A percentile compares a stretch with the other conserved stretches of the same genome.
Conservation (phyloP, 306 rosid species). For the Cercis canadensis region DNA sequence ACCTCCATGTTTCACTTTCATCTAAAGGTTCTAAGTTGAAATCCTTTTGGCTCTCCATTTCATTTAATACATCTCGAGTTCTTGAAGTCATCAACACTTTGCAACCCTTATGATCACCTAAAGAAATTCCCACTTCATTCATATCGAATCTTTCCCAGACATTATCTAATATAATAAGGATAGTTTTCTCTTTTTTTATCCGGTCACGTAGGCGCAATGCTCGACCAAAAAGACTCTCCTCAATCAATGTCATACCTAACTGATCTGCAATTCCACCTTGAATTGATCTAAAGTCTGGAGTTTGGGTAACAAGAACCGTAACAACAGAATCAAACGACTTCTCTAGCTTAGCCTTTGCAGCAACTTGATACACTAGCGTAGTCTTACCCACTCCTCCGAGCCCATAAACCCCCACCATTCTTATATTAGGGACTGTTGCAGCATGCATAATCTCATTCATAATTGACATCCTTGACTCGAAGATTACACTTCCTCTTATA, state of each 20-base stretch:
- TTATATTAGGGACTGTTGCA: neutral
- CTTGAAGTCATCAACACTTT: slow-evolving; percentile 29
- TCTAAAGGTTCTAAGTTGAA: slow-evolving; percentile 6
- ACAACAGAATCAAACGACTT: slow-evolving; percentile 21
- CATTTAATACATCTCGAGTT: neutral
- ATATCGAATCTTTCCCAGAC: neutral
- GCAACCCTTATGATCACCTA: slow-evolving; percentile 9
- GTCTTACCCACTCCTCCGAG: slow-evolving; percentile 27
- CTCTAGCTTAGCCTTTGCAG: neutral
- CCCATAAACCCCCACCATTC: slow-evolving; percentile 24
- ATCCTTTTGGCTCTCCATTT: slow-evolving; percentile 11
- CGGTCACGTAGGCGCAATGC: neutral
- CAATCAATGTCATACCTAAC: neutral
- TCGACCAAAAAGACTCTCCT: neutral
- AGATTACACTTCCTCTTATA: neutral
- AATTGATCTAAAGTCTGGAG: neutral
- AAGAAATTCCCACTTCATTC: neutral
- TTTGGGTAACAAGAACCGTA: neutral
- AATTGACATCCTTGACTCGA: slow-evolving; percentile 3
- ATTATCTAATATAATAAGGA: slow-evolving; percentile 29
- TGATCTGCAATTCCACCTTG: slow-evolving; percentile 1
- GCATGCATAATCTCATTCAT: neutral
- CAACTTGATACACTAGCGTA: slow-evolving; percentile 2
- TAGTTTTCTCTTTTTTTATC: neutral
- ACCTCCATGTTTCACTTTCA: slow-evolving; percentile 13